Evolutionary conservation across 2,329 filamentous ascomycete genomes (phyloP).

Genomic region (Paracoccidioides brasiliensis): DNA sequence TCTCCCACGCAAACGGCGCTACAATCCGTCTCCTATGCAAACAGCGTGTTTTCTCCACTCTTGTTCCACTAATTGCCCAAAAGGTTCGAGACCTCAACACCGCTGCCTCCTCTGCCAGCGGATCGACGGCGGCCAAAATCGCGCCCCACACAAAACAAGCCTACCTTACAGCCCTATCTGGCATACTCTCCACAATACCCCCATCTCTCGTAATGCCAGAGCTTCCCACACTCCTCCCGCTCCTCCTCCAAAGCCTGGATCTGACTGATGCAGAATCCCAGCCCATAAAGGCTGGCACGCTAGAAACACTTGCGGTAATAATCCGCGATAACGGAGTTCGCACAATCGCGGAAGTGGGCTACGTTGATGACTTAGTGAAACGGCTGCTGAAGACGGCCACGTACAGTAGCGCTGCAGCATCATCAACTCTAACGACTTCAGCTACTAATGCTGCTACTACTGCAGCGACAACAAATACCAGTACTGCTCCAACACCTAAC

Average conservation of each 20-base stretch:
- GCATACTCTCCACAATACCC: constrained; percentile 47
- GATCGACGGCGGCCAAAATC: background rate
- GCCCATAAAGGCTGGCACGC: constrained; percentile 46
- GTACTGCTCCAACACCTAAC: constrained; percentile 7
- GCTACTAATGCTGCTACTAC: constrained; percentile 6
- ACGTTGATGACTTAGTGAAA: constrained; percentile 44
- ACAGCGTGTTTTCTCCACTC: constrained; percentile 49
- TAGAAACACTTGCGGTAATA: constrained; percentile 46
- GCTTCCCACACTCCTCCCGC: constrained; percentile 43
- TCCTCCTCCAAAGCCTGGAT: constrained; percentile 52
- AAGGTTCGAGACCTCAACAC: constrained; percentile 36
- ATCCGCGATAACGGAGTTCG: constrained; percentile 43
- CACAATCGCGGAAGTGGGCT: constrained; percentile 40
- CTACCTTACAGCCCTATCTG: constrained; percentile 50
- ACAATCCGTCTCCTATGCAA: constrained; percentile 49
- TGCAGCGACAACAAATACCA: constrained; percentile 1
- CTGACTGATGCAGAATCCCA: constrained; percentile 34
- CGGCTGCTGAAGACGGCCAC: constrained; percentile 40
- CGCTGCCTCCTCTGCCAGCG: constrained; percentile 11
- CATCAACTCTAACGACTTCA: constrained; percentile 7
- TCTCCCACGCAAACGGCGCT: constrained; percentile 49
- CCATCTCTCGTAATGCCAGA: constrained; percentile 48
- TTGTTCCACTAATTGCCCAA: constrained; percentile 43
- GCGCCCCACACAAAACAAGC: constrained; percentile 39
- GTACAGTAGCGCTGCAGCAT: constrained; percentile 10